Conservation (phyloP, 2,329 filamentous ascomycete species). For the Harringtonia aguacate region DNA sequence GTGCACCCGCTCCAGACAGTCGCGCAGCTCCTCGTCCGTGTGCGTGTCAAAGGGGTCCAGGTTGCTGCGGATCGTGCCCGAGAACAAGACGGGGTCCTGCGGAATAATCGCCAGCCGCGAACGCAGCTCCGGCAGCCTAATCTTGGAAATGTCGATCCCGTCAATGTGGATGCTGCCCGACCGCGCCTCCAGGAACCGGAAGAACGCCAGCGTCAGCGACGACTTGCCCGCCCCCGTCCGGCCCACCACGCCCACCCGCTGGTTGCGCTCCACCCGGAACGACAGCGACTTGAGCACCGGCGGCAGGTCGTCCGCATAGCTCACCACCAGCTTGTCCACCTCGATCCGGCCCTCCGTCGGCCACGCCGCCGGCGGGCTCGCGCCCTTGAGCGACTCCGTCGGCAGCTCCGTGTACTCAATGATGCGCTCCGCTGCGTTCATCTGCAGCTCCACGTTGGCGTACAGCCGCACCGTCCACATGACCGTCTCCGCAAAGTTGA, state of each 20-base stretch:
- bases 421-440: slow-evolving; percentile 69
- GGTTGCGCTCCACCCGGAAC: slow-evolving; percentile 55
- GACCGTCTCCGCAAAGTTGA: slow-evolving; percentile 55
- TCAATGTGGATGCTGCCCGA: slow-evolving; percentile 60
- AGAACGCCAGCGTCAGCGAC: slow-evolving; percentile 62
- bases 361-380: slow-evolving; percentile 59
- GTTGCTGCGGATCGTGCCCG: slow-evolving; percentile 65
- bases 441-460: slow-evolving; percentile 61
- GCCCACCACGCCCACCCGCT: slow-evolving; percentile 67
- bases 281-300: slow-evolving; percentile 59
- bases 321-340: slow-evolving; percentile 60
- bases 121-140: slow-evolving; percentile 59
- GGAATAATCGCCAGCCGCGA: slow-evolving; percentile 73
- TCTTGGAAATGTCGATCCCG: slow-evolving; percentile 61
- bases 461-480: slow-evolving; percentile 59
- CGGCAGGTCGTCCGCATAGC: slow-evolving; percentile 60
- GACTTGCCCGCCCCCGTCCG: slow-evolving; percentile 72
- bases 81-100: slow-evolving; percentile 71
- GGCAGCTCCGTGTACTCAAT: slow-evolving; percentile 62
- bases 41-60: slow-evolving; percentile 67
- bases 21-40: slow-evolving; percentile 55
- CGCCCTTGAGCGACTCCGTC: slow-evolving; percentile 54
- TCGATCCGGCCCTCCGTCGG: slow-evolving; percentile 63
- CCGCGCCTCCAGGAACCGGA: slow-evolving; percentile 63
- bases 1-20: slow-evolving; percentile 60